These are phyloP conservation scores for Cyberlindnera suaveolens DNA, from an alignment of 805 yeast genomes.

Conservation along the genomic window DNA sequence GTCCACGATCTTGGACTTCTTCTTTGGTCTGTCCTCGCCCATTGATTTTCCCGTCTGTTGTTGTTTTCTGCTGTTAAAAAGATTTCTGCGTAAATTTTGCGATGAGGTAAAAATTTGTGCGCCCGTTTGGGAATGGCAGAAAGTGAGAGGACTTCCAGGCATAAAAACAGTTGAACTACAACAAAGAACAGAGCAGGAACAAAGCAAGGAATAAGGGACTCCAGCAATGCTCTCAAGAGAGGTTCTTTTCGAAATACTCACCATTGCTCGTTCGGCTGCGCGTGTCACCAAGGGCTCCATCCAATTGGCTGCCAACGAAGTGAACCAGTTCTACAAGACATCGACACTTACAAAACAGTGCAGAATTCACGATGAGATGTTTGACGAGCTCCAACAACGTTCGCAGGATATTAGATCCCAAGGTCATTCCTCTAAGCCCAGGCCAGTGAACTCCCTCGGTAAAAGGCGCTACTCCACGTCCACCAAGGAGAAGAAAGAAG, in stretches of 20 bases:
- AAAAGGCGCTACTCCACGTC: slow-evolving; percentile 14
- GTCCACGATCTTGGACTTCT: slow-evolving; percentile 42
- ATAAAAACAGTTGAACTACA: too few relatives aligned
- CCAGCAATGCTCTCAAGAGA: slow-evolving; percentile 16
- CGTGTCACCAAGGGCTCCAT: slow-evolving; percentile 11
- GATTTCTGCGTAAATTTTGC: not conserved
- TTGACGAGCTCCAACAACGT: slow-evolving; percentile 8
- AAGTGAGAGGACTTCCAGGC: too few relatives aligned
- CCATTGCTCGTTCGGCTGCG: slow-evolving; percentile 14
- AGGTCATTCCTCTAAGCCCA: not conserved
- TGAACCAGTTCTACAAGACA: slow-evolving; percentile 16
- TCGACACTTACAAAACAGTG: slow-evolving; percentile 18
- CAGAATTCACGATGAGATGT: slow-evolving; percentile 23
- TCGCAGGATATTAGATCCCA: slow-evolving; percentile 6
- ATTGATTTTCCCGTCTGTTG: slow-evolving; percentile 1
- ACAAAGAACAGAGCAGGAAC: not conserved
- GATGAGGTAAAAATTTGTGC: slow-evolving; percentile 6
- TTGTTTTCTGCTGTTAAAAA: not conserved
- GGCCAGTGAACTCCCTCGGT: not conserved
- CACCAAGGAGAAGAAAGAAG: slow-evolving; percentile 5
- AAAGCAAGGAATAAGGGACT: not conserved
- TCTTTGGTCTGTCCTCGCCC: slow-evolving; percentile 32
- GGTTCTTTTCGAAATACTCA: slow-evolving; percentile 13
- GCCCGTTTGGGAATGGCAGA: slow-evolving; percentile 2
- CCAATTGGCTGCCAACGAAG: slow-evolving; percentile 5